Base-by-base conservation (phyloP, 345 rosid species). In the Balakata baccata region DNA sequence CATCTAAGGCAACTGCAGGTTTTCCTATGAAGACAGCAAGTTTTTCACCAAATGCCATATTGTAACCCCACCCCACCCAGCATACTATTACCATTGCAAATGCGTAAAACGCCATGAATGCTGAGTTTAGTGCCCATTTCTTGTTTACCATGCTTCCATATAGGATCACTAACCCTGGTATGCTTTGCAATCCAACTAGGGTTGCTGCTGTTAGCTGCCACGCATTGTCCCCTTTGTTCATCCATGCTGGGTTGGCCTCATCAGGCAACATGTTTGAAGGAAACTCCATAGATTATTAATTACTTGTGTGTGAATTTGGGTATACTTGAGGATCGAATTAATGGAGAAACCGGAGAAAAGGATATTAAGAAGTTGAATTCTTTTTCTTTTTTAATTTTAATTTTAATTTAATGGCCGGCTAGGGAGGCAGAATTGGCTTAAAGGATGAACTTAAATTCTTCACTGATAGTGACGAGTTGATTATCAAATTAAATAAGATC, bases 171-270 rank as follows among this genome's bases (percentile, higher is more conserved):
- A 89, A 82, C 49, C 89, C 88, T 0, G 86, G 87, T 37, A 86
- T 75, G 66, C 73, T 84, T 6, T 85, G 90, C 7, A 84, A 80
- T 14, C 88, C 87, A 0, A 84, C 83, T 0, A 87, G 76, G 0
- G 90, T 79, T n/a, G 92, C 90, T 0, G 88, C 85, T 0, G 85
- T 81, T 25, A 87, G 85, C 72, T 89, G 90, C 92, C 92, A 87
- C 11, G 81, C 84, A 12, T 82, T 84, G 81, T 86, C 86, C 2
- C 83, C 86, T 23, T 86, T 85, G 77, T 81, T 84, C 80, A 87
- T 16, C 90, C 90, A 86, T 17, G 53, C 49, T 0, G 88, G 90
- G 57, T 63, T 86, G 0, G 86, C 79, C 67, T 86, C 87, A 3
- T 86, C 85, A 0, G 80, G 69, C 12, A 63, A 17, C 38, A 85